phyloP scores from a whole-genome alignment of 331 rosid species.

The Malus hybrid region DNA sequence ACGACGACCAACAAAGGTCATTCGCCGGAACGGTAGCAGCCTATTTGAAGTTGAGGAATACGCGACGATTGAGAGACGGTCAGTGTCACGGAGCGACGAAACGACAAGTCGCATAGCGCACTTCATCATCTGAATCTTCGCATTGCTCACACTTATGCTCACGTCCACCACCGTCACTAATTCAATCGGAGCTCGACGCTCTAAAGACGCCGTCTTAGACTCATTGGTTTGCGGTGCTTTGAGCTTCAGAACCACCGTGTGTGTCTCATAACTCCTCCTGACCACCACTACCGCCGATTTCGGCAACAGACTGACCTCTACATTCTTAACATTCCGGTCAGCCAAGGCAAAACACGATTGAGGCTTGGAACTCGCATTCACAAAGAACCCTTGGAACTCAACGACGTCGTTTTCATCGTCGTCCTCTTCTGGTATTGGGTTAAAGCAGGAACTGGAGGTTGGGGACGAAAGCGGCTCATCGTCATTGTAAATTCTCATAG shows the following conservation, averaged over 20 bases:
- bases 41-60: constrained; percentile 79
- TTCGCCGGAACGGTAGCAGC: constrained; percentile 51
- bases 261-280: constrained; percentile 52
- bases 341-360: not conserved
- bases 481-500: constrained; percentile 60
- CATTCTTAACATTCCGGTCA: constrained; percentile 1
- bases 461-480: constrained; percentile 86
- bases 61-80: constrained; percentile 80
- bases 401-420: constrained; percentile 38
- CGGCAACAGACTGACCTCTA: constrained; percentile 47
- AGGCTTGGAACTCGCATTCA: constrained; percentile 11
- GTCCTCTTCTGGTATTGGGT: constrained; percentile 85
- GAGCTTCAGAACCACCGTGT: constrained; percentile 62
- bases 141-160: constrained; percentile 35
- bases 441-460: constrained; percentile 57
- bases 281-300: constrained; percentile 76
- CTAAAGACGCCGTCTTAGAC: constrained; percentile 6
- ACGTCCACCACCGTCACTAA: constrained; percentile 72
- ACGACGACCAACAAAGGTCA: constrained; percentile 62
- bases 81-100: constrained; percentile 55
- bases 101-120: constrained; percentile 53
- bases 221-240: constrained; percentile 35
- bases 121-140: constrained; percentile 58
- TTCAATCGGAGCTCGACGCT: constrained; percentile 57
- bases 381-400: constrained; percentile 64